A percentile compares a stretch with the other conserved stretches of the same genome.
Conservation (phyloP, 148 eudicot genomes). For the Rhododendron vialii region DNA sequence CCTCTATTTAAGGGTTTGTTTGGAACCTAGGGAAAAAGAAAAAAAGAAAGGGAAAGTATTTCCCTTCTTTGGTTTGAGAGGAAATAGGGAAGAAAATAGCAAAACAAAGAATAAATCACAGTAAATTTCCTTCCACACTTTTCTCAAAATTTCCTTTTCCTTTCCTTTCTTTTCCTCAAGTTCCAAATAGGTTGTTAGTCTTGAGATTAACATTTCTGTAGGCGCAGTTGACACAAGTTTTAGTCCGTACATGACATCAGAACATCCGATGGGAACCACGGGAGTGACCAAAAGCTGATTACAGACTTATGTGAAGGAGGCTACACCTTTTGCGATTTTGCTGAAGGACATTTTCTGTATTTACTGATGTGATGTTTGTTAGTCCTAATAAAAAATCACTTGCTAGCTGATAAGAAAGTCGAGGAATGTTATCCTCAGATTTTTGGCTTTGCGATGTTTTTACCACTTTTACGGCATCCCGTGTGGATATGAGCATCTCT, state of each 20-base stretch:
- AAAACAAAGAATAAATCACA: not conserved
- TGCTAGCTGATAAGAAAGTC: not conserved
- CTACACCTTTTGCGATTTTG: not conserved
- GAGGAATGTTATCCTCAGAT: not conserved
- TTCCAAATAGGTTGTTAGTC: not conserved
- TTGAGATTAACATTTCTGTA: not conserved
- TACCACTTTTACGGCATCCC: not conserved
- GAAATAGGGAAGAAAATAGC: not conserved
- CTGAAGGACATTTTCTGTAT: not conserved
- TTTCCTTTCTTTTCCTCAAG: not conserved
- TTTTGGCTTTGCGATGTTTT: not conserved
- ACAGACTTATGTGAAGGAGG: not conserved
- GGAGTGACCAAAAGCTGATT: constrained; percentile 5
- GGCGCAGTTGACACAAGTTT: not conserved
- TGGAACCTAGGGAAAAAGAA: not conserved
- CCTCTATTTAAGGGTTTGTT: not conserved
- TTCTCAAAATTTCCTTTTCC: not conserved
- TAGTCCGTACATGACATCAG: not conserved
- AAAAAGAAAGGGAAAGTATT: not conserved
- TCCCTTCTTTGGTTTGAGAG: not conserved
- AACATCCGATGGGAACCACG: not conserved
- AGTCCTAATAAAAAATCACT: not conserved
- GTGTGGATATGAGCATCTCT: not conserved
- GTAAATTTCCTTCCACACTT: not conserved
- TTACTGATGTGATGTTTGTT: not conserved